Evolutionary conservation across 352 stramenopile genomes (phyloP).

Genomic region (Phytophthora tentaculata): DNA sequence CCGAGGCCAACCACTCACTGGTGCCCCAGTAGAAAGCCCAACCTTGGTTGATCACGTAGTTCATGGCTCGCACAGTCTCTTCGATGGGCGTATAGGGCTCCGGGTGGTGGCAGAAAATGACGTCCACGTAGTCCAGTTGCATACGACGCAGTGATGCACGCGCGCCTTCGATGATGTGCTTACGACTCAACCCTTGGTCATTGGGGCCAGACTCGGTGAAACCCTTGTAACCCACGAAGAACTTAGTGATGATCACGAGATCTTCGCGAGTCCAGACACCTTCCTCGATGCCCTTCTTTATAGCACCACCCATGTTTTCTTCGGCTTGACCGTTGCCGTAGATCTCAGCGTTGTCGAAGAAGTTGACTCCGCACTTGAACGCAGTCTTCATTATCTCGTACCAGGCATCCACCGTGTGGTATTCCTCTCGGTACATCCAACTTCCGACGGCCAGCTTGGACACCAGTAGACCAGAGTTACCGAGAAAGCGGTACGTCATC

Average conservation of each 20-base stretch:
- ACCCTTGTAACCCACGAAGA: constrained; percentile 44
- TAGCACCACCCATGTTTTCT: constrained; percentile 46
- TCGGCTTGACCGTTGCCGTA: constrained; percentile 19
- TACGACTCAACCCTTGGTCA: constrained; percentile 39
- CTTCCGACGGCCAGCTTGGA: too few species aligned
- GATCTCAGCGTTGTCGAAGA: constrained; percentile 10
- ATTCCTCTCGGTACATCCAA: neutral
- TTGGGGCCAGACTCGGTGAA: constrained; percentile 34
- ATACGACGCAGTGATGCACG: constrained; percentile 47
- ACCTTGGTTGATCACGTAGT: constrained; percentile 52
- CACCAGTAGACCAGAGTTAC: too few species aligned
- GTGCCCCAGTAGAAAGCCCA: constrained; percentile 18
- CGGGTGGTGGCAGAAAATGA: constrained; percentile 67
- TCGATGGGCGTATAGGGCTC: constrained; percentile 65
- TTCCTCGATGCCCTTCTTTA: constrained; percentile 45
- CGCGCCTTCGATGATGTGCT: constrained; percentile 57
- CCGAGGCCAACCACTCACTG: constrained; percentile 11
- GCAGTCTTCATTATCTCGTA: constrained; percentile 1
- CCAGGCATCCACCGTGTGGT: constrained; percentile 3
- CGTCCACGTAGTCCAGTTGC: constrained; percentile 59
- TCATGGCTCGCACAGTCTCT: constrained; percentile 68
- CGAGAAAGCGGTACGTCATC: too few species aligned
- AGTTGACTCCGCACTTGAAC: constrained; percentile 7
- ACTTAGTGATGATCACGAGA: constrained; percentile 64
- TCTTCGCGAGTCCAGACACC: constrained; percentile 54